Evolutionary conservation across 2,329 filamentous ascomycete genomes (phyloP), one percentile per base, ranked within the genome.

Genomic region (Sporothrix globosa): DNA sequence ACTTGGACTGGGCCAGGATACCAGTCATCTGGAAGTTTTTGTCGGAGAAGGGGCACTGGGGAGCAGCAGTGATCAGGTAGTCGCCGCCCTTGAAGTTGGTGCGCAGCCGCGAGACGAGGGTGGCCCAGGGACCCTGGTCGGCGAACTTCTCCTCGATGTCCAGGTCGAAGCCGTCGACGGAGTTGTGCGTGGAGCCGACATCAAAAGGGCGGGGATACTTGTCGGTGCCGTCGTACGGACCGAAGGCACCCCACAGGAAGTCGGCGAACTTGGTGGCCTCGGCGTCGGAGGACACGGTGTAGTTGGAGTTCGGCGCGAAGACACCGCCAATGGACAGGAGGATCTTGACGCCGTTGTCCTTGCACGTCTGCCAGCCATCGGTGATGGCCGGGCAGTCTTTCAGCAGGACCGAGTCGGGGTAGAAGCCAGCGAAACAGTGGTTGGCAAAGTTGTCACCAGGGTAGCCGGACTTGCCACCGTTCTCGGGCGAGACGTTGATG

Each of bases 321-420:
- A 73, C 85, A 53, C 89, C 88, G 58, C 89, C 89, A 61, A 91
- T 83, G 14, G 88, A 90, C 34, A 91, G 81, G 54, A 90, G 78
- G 68, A 91, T 84, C 73, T 88, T 90, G 79, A 90, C 90, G 69
- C 84, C 84, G 70, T 84, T 78, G 4, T 77, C 73, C 76, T 90
- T 87, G 77, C 88, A 91, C 39, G 81, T 75, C 58, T 77, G 73
- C 69, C 81, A 77, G 48, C 80, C 80, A 21, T 74, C 74, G 19
- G 76, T 76, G 67, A 82, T 78, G 65, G 71, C 71, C 19, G 75
- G 77, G 73, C 81, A 82, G 21, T 74, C 70, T 48, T 70, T 74
- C 0, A 80, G 76, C 41, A 82, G 78, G 39, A 74, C 71, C 13
- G 81, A 79, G 27, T 73, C 68, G 46, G 48, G 7, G 73, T 81